Evolutionary conservation across 2,329 filamentous ascomycete genomes (phyloP).

Genomic region (Trichophyton rubrum): DNA sequence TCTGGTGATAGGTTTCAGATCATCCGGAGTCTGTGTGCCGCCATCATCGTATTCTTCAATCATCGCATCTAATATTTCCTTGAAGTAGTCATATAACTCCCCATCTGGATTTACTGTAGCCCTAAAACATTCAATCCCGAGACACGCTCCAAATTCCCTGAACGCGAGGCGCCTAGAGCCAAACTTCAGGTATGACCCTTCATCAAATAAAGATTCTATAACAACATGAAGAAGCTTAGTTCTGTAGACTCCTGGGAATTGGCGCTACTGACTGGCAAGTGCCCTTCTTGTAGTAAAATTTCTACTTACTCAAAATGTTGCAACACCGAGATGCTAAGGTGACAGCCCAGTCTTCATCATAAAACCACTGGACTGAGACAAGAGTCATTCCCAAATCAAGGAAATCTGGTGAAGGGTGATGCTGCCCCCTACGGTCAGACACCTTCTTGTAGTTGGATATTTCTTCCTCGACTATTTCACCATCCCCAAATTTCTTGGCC

Average conservation of each 20-base stretch:
- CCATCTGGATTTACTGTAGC: constrained; percentile 24
- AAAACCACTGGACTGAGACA: constrained; percentile 44
- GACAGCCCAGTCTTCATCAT: constrained; percentile 38
- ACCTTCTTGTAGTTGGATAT: constrained; percentile 42
- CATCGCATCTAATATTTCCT: constrained; percentile 25
- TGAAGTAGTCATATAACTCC: constrained; percentile 19
- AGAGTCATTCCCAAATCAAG: constrained; percentile 50
- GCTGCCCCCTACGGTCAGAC: constrained; percentile 34
- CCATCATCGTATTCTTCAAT: constrained; percentile 29
- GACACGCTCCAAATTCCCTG: constrained; percentile 42
- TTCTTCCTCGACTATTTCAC: constrained; percentile 33
- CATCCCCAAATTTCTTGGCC: constrained; percentile 22
- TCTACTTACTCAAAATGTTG: constrained; percentile 25
- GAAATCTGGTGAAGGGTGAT: constrained; percentile 38
- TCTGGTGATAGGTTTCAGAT: constrained; percentile 42
- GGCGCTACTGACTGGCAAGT: too few species aligned
- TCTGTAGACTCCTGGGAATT: too few species aligned
- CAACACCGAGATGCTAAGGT: constrained; percentile 27
- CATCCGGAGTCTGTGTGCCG: constrained; percentile 27
- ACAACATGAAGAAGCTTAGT: background rate
- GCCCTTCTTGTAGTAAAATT: background rate
- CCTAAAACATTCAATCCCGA: constrained; percentile 36
- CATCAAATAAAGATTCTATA: constrained; percentile 27
- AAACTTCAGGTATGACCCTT: constrained; percentile 25
- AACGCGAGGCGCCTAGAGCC: constrained; percentile 37